These are phyloP conservation scores for Oryza nivara DNA, from an alignment of 176 grass and related monocot species.

Conservation along the genomic window DNA sequence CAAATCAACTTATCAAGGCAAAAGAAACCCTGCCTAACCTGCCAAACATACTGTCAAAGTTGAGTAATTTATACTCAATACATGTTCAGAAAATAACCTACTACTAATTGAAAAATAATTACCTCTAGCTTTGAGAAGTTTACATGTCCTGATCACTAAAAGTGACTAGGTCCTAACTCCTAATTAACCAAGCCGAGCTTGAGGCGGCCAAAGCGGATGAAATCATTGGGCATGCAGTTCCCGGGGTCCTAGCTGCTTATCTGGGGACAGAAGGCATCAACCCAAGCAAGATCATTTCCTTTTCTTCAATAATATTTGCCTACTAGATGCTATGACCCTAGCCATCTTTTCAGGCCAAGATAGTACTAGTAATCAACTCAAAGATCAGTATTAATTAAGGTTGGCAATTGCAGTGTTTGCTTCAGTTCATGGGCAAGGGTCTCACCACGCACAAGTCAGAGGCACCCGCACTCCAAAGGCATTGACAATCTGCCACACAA, in stretches of 20 bases:
- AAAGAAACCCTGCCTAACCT: background rate
- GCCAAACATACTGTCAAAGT: background rate
- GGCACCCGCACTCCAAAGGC: conserved; percentile 54
- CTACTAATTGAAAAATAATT: background rate
- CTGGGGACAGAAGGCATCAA: conserved; percentile 50
- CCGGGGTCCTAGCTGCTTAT: conserved; percentile 38
- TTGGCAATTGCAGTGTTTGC: background rate
- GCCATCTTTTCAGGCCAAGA: conserved; percentile 24
- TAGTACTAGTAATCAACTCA: conserved; percentile 30
- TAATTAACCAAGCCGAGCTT: background rate
- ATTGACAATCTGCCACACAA: conserved; percentile 46
- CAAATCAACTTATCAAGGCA: background rate
- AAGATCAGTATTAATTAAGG: conserved; percentile 3
- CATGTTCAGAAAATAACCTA: background rate
- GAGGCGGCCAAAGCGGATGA: background rate
- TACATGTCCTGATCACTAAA: background rate
- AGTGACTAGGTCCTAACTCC: background rate
- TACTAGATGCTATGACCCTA: background rate
- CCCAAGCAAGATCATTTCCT: conserved; percentile 25
- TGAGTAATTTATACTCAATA: background rate
- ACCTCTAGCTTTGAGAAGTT: background rate
- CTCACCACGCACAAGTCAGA: conserved; percentile 28
- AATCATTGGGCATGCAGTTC: background rate
- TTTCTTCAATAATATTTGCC: background rate
- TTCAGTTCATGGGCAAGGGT: conserved; percentile 45